A percentile compares a stretch with the other conserved stretches of the same genome.
Conservation (phyloP, 2,329 filamentous ascomycete species). For the Ceratocystis lukuohia region DNA sequence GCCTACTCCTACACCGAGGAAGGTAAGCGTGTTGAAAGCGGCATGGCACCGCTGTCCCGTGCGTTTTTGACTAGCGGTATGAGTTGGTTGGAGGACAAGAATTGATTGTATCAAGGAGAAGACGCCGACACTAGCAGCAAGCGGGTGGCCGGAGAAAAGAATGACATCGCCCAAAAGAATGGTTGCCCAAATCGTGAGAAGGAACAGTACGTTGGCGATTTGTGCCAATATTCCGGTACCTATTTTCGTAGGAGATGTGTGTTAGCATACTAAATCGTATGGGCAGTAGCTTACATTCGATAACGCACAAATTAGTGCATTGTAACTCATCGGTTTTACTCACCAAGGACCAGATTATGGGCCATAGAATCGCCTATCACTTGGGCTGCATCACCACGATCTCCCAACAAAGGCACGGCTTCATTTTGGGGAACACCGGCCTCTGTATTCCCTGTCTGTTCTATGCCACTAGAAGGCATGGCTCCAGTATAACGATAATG, state of each 20-base stretch:
- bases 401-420: conserved; percentile 35
- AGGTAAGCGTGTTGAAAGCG: conserved; percentile 51
- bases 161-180: conserved; percentile 58
- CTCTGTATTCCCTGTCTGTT: neutral
- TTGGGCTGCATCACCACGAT: conserved; percentile 61
- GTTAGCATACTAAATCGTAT: neutral
- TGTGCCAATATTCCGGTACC: conserved; percentile 75
- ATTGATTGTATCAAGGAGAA: conserved; percentile 67
- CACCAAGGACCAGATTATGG: conserved; percentile 64
- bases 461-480: neutral
- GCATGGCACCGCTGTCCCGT: conserved; percentile 51
- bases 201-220: conserved; percentile 60
- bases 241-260: conserved; percentile 26
- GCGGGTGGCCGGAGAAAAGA: conserved; percentile 79
- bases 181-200: conserved; percentile 62
- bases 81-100: conserved; percentile 77
- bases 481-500: too few species aligned
- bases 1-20: conserved; percentile 49
- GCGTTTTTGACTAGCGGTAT: conserved; percentile 59
- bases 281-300: conserved; percentile 4
- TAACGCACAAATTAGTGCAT: too few species aligned
- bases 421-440: conserved; percentile 25
- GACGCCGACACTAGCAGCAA: conserved; percentile 53
- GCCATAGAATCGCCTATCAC: conserved; percentile 47
- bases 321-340: conserved; percentile 22